These are phyloP conservation scores for Kodamaea hsintzibuensis DNA, from an alignment of 805 yeast species.

Conservation along the genomic window DNA sequence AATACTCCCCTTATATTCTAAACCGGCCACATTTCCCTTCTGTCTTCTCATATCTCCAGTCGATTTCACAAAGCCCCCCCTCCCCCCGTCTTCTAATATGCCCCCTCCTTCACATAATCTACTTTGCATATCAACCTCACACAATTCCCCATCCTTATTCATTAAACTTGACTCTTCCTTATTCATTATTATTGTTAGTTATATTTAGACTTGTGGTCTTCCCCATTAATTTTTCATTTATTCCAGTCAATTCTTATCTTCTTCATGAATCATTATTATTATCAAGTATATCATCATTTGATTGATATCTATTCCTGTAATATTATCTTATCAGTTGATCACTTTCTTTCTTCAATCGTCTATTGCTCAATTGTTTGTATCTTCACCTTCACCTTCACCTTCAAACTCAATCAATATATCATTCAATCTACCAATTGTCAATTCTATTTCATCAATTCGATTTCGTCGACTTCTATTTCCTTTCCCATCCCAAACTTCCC, in stretches of 20 bases:
- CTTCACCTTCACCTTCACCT: too few species aligned
- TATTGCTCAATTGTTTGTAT: too few species aligned
- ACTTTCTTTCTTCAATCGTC: too few species aligned
- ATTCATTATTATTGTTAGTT: not conserved
- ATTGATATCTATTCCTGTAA: too few species aligned
- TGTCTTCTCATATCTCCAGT: not conserved
- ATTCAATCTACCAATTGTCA: too few species aligned
- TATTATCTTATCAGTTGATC: too few species aligned
- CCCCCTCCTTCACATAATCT: not conserved
- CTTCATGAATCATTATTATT: not conserved
- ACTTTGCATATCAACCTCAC: not conserved
- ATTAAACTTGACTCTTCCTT: not conserved
- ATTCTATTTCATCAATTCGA: too few species aligned
- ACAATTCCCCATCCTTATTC: not conserved
- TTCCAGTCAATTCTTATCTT: not conserved
- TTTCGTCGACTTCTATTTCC: too few species aligned
- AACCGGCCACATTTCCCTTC: not conserved
- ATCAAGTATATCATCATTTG: too few species aligned
- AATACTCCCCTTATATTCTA: too few species aligned
- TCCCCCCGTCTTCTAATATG: not conserved
- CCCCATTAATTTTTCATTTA: not conserved
- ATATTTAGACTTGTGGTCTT: not conserved
- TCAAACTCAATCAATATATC: too few species aligned
- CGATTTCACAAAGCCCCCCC: not conserved
- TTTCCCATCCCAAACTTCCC: too few species aligned